Evolutionary conservation across 805 yeast species (phyloP), one percentile per base, ranked within the genome.

Genomic region (Myxozyma neotropica): DNA sequence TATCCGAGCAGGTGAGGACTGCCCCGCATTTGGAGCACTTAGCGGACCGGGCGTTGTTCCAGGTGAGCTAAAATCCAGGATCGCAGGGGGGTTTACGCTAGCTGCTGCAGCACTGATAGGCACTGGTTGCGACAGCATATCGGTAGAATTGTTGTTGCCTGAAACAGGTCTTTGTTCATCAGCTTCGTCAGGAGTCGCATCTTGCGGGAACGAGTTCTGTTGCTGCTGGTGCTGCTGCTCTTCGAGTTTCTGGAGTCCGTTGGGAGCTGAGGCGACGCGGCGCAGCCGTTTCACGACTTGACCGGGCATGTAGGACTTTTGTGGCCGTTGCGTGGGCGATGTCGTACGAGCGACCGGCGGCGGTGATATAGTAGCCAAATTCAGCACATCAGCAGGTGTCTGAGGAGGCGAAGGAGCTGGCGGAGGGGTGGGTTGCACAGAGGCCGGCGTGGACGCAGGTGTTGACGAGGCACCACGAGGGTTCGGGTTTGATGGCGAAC

Each of bases 221-320:
- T 27, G 36, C 46, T 17, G 39, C 40, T n/a, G n/a, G n/a, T 45
- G 53, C 48, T 47, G 49, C 53, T 39, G 53, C 27, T 49, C 62
- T 1, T 36, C 39, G 15, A 70, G 58, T 21, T 64, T 65, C 53
- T 81, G 78, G 26, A 83, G 69, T 8, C 81, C 87, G 56, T 87
- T 77, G 10, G 96, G 96, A 0, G 94, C 95, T 0, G 96, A 89
- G 0, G 96, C 92, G 1, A 88, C 95, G 62, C 95, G 78, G 61
- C 94, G 77, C 24, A 88, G 74, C 21, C 70, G 66, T 19, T 72
- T 55, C 5, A 68, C 66, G 52, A 71, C 56, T 31, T 52, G 56
- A 3, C 61, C 66, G 23, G 64, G 58, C 27, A 55, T 49, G 47
- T 35, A 64, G 23, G 67, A 49, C 61, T 64, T 40, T 62, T 60